Percentiles rank a stretch among this genome's conserved stretches.
These are phyloP conservation scores for Trametopsis cervina DNA, from an alignment of 768 basidiomycete genomes.

Conservation along the genomic window DNA sequence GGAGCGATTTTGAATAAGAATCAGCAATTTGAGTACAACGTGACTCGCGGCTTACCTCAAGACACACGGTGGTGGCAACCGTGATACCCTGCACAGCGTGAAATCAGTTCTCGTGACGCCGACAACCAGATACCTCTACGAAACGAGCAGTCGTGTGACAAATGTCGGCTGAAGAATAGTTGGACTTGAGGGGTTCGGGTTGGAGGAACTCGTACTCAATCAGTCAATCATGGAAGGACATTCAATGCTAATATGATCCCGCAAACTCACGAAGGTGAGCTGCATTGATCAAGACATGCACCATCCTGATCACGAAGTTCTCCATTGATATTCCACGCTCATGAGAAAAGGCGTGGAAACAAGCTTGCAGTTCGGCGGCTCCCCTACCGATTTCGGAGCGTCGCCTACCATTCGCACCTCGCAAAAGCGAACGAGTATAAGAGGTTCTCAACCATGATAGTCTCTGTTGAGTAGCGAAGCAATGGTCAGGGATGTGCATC, in stretches of 20 bases:
- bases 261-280: constrained; percentile 77
- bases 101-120: constrained; percentile 2
- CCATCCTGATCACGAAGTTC: constrained; percentile 49
- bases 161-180: constrained; percentile 68
- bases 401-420: constrained; percentile 81
- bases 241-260: neutral
- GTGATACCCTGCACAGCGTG: constrained; percentile 53
- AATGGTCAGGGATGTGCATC: neutral
- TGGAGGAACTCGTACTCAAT: constrained; percentile 89
- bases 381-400: constrained; percentile 81
- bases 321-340: constrained; percentile 37
- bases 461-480: constrained; percentile 18
- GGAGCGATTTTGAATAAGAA: neutral
- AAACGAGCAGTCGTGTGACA: constrained; percentile 85
- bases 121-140: constrained; percentile 59
- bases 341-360: constrained; percentile 79
- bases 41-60: constrained; percentile 57
- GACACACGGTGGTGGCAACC: constrained; percentile 84
- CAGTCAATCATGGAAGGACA: neutral
- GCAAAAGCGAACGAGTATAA: neutral
- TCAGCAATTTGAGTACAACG: neutral
- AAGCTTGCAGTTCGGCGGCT: constrained; percentile 84
- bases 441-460: constrained; percentile 24
- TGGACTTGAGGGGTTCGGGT: constrained; percentile 63
- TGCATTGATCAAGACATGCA: constrained; percentile 82